Base-by-base conservation (phyloP, 1,284 basidiomycete genomes). In the Cutaneotrichosporon cyanovorans region DNA sequence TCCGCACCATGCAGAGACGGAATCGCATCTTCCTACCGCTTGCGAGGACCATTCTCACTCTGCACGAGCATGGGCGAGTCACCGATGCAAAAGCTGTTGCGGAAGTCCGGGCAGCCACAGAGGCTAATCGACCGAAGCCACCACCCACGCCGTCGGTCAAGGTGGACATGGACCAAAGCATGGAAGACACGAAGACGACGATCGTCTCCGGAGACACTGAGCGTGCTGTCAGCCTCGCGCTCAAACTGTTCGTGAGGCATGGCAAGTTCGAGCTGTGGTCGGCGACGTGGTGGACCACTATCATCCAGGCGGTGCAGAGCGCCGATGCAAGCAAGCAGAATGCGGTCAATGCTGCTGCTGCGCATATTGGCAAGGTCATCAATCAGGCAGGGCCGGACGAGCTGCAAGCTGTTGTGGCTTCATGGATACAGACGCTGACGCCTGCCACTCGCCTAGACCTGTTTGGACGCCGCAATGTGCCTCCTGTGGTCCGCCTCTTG, bases 191-290 rank as follows among this genome's bases (percentile, higher is more conserved):
- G 3, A 51, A 55, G 28, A 55, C 59, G 34, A 42, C 52, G 2
- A 53, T 68, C 37, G 34, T 43, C 14, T 42, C 35, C 0, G 56
- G 57, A 2, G 52, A 60, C 41, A 35, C 50, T n/a, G 51, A 50
- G 1, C 37, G 39, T 31, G 60, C 56, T 1, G n/a, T 40, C 0
- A 23, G 47, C 0, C 46, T 68, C 16, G 61, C 55, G 3, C 33
- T 56, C 1, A 61, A 61, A 37, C 44, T 68, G 25, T 62, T 59
- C 35, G 45, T 42, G 1, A 56, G 61, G 5, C 61, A 66, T 47
- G 63, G 65, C 31, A 49, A 56, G 33, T 66, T 65, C 37, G 25
- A 39, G 2, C 21, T 32, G 2, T 68, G 65, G 65, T 53, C 55
- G 4, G 16, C 40, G 4, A 37, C 40, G 4, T 68, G 65, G 65